A percentile compares a stretch with the other conserved stretches of the same genome.
Conservation (phyloP, 1,284 basidiomycete species). For the Cutaneotrichosporon mucoides region DNA sequence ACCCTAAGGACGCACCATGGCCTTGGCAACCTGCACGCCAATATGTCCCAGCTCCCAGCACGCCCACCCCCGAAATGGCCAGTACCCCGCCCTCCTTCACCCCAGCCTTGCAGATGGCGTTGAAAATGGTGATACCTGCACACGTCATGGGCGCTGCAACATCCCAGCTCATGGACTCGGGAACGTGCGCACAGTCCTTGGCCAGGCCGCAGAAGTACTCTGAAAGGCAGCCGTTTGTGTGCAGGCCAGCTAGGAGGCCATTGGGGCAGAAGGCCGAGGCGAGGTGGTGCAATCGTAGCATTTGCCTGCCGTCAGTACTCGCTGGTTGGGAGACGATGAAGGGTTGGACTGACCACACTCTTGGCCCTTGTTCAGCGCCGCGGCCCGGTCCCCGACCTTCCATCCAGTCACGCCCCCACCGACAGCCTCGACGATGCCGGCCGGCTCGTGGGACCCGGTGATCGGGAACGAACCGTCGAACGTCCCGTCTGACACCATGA, state of each 20-base stretch:
- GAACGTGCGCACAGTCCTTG: slow-evolving; percentile 15
- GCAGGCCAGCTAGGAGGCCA: slow-evolving; percentile 21
- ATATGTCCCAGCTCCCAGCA: slow-evolving; percentile 31
- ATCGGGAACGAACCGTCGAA: slow-evolving; percentile 17
- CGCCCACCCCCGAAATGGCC: slow-evolving; percentile 29
- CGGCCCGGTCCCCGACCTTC: slow-evolving; percentile 24
- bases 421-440: slow-evolving; percentile 23
- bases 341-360: slow-evolving; percentile 19
- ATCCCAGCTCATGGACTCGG: slow-evolving; percentile 25
- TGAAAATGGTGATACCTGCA: slow-evolving; percentile 31
- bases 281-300: slow-evolving; percentile 22
- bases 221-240: slow-evolving; percentile 26
- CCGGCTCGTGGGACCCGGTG: slow-evolving; percentile 29
- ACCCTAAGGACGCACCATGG: slow-evolving; percentile 18
- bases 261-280: slow-evolving; percentile 27
- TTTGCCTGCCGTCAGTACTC: slow-evolving; percentile 7
- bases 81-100: slow-evolving; percentile 17
- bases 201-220: slow-evolving; percentile 28
- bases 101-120: slow-evolving; percentile 24
- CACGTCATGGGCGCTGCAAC: slow-evolving; percentile 31
- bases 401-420: slow-evolving; percentile 16
- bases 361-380: slow-evolving; percentile 17
- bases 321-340: neutral
- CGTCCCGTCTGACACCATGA: too few species aligned
- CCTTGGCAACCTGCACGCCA: slow-evolving; percentile 33